Evolutionary conservation across 139 green algal genomes (phyloP), one percentile per base, ranked within the genome.

Genomic region (Chlamydomonas asymmetrica): DNA sequence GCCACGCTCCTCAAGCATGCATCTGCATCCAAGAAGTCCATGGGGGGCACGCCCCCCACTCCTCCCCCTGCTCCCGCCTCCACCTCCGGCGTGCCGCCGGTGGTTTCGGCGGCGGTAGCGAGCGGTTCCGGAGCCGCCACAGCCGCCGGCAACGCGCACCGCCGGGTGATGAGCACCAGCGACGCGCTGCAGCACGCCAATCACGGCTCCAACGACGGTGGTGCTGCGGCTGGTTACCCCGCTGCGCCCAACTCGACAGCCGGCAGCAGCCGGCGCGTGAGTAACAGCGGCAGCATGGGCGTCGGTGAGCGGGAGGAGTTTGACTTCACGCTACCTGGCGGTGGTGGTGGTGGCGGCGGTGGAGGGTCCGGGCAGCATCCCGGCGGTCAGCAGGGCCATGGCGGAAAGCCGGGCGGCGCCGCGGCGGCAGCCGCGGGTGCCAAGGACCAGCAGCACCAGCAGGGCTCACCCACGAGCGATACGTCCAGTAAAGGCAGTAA

Each of bases 41-140:
- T 16, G 16, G 65, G 43, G 4, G 29, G 27, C 2, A 16, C 48
- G 43, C 45, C 22, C 52, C 5, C 8, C 52, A n/a, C 2, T 8
- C 52, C 52, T 27, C 66, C 66, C 34, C 35, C 66, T 25, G 66
- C 68, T 16, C 54, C 52, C 3, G 37, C 52, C 9, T 74, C 68
- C 25, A 35, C 65, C 27, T 52, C 68, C n/a, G 50, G 50, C 68
- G 50, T 62, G 52, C 10, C 6, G 52, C 16, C 52, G 52, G 52
- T 27, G 52, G 52, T 27, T 23, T 23, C 52, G 52, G 52, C 32
- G 52, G 10, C 32, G 52, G 16, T 6, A 62, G 52, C 13, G 16
- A 27, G 52, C 23, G 32, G 23, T 62, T 27, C 10, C 52, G 52
- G 23, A 22, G 32, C 5, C 52, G 6, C 20, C 52, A 32, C 52